Base-by-base conservation (phyloP, 306 rosid species). In the Quercus bicolor region DNA sequence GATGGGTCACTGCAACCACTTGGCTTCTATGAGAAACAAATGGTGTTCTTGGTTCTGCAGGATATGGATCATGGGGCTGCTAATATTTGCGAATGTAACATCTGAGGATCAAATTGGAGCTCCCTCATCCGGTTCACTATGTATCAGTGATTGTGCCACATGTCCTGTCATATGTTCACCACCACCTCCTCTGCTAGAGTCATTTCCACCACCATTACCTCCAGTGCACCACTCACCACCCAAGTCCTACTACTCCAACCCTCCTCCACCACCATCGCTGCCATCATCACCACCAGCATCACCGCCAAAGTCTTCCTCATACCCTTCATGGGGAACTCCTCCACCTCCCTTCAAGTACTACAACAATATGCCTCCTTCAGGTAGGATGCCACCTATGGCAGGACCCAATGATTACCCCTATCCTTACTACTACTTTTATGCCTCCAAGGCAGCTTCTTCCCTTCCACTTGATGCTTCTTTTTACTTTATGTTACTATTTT, bases 151-250 rank as follows among this genome's bases (percentile, higher is more conserved):
- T 1, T 94, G 97, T 77, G 66, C 77, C 70, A 85, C 98, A 68
- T 94, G 97, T 77, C 98, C 98, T 2, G 77, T 79, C 55, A 84
- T 94, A 12, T 94, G 98, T 56, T 78, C 98, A 14, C 88, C 91
- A 56, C 92, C 98, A 26, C 86, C 92, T 26, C 78, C 87, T 59
- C 75, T 74, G 1, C 74, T 80, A 23, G 77, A 78, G 51, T 62
- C 79, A 60, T 1, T 15, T 59, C 80, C 90, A 16, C 97, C 91
- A 4, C 87, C 90, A 10, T 15, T 82, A 53, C 61, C 84, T 0
- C 9, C 72, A 1, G 2, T 20, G 31, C 81, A 73, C 15, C 85
- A 82, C 26, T 69, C 88, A 13, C 78, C 84, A 9, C 71, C 75
- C 5, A 61, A 82, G 6, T 37, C 72, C 14, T n/a, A 28, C 74